Percentiles rank a stretch among this genome's conserved stretches.
phyloP scores from a whole-genome alignment of 140 eudicot genomes.

The Senecio squalidus region DNA sequence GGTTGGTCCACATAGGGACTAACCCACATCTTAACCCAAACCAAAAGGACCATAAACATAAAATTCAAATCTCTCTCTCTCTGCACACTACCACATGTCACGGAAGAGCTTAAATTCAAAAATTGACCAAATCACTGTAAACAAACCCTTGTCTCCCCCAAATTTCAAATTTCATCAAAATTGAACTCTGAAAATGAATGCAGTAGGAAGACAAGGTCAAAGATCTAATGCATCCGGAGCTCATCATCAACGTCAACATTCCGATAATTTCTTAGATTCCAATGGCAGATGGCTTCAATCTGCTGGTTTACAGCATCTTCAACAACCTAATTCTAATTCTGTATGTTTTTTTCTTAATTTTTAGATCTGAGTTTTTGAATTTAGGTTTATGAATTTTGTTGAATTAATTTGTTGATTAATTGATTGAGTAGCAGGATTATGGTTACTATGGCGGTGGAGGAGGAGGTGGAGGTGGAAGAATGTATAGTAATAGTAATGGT shows the following conservation, averaged over 20 bases:
- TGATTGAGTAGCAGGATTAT: conserved; percentile 47
- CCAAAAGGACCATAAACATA: no score
- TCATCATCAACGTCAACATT: conserved; percentile 87
- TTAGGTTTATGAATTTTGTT: neutral
- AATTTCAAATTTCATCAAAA: neutral
- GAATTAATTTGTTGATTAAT: conserved; percentile 9
- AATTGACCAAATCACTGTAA: conserved; percentile 27
- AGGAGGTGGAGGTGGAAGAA: conserved; percentile 52
- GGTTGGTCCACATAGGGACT: no score
- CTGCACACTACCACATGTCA: conserved; percentile 29
- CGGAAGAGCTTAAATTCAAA: conserved; percentile 30
- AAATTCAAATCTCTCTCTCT: no score
- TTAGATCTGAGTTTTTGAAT: conserved; percentile 36
- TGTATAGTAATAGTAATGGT: conserved; percentile 32
- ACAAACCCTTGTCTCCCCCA: conserved; percentile 9
- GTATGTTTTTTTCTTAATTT: conserved; percentile 21
- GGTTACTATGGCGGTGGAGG: conserved; percentile 77
- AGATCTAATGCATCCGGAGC: conserved; percentile 72
- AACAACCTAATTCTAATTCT: conserved; percentile 49
- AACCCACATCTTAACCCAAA: no score
- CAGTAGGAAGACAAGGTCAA: conserved; percentile 65
- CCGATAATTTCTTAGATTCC: conserved; percentile 71
- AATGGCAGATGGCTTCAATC: conserved; percentile 90
- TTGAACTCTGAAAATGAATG: conserved; percentile 40
- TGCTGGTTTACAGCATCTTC: conserved; percentile 82